These are phyloP conservation scores for Salix viminalis DNA, from an alignment of 345 rosid species.

Conservation along the genomic window DNA sequence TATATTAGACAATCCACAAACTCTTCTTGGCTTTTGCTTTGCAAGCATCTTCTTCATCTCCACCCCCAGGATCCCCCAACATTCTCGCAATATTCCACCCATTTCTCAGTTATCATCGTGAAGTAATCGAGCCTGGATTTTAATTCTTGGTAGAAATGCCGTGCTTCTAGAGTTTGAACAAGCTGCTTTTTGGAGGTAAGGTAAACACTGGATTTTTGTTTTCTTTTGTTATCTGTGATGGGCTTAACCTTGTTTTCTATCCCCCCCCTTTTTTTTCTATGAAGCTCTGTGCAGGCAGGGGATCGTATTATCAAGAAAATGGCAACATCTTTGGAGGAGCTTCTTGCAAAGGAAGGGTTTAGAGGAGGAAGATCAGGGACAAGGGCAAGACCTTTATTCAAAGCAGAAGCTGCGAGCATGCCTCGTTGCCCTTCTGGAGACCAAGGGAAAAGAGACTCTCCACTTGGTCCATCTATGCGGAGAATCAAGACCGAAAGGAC, in stretches of 20 bases:
- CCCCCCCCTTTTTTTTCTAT: neutral
- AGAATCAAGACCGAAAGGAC: constrained; percentile 35
- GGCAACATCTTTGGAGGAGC: constrained; percentile 61
- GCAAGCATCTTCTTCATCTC: neutral
- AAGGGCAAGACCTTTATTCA: constrained; percentile 34
- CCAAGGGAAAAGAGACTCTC: constrained; percentile 23
- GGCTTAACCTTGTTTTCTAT: too few species aligned
- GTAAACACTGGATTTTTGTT: neutral
- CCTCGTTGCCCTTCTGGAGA: constrained; percentile 14
- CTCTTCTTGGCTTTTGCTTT: constrained; percentile 18
- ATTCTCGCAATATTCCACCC: neutral
- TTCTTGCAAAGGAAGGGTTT: constrained; percentile 64
- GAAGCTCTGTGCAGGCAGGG: neutral
- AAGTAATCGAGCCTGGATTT: neutral
- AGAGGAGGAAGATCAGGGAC: constrained; percentile 36
- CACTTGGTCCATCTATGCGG: constrained; percentile 23
- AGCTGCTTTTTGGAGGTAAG: neutral
- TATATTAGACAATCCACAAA: neutral
- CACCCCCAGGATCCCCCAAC: constrained; percentile 12
- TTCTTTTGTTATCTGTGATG: neutral
- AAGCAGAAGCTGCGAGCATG: constrained; percentile 23
- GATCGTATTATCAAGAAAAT: constrained; percentile 17
- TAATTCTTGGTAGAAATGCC: neutral
- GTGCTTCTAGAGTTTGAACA: neutral
- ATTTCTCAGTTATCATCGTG: neutral